Evolutionary conservation across 164 flowering plant genomes (phyloP).

Genomic region (Nymphaea colorata): DNA sequence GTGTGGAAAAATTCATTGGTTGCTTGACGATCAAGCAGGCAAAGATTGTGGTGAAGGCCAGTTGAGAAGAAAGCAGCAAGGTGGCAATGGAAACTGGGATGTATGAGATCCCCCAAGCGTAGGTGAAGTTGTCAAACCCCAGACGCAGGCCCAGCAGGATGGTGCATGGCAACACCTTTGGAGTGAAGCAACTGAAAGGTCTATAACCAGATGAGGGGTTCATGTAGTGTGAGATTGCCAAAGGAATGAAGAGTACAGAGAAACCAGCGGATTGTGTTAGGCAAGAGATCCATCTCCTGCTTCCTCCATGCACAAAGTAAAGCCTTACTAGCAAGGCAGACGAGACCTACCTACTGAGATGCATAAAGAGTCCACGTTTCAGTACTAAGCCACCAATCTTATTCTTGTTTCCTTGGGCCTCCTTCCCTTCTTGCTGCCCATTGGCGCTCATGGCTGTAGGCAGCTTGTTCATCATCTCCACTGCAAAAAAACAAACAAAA

Average conservation of each 20-base stretch:
- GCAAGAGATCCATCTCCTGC: constrained; percentile 66
- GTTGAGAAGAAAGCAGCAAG: not conserved
- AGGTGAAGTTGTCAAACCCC: constrained; percentile 56
- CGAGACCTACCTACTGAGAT: no score
- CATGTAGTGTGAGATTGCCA: constrained; percentile 24
- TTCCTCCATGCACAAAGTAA: constrained; percentile 72
- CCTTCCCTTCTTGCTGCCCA: no score
- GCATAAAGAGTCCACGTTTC: no score
- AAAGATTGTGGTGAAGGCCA: not conserved
- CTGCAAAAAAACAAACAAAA: no score
- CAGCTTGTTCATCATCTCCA: no score
- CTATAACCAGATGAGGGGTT: not conserved
- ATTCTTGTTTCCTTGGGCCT: no score
- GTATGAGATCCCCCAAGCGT: constrained; percentile 67
- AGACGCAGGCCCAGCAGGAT: constrained; percentile 33
- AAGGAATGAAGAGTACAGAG: constrained; percentile 45
- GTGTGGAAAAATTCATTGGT: constrained; percentile 37
- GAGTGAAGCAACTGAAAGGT: constrained; percentile 41
- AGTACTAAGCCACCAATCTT: no score
- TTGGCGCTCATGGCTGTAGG: no score
- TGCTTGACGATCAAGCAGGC: constrained; percentile 24
- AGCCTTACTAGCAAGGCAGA: constrained; percentile 19
- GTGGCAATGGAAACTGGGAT: constrained; percentile 23
- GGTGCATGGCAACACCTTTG: constrained; percentile 14
- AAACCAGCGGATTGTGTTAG: constrained; percentile 73